Percentiles rank a stretch among this genome's conserved stretches.
Conservation (phyloP, 352 stramenopile species). For the Peronospora belbahrii region DNA sequence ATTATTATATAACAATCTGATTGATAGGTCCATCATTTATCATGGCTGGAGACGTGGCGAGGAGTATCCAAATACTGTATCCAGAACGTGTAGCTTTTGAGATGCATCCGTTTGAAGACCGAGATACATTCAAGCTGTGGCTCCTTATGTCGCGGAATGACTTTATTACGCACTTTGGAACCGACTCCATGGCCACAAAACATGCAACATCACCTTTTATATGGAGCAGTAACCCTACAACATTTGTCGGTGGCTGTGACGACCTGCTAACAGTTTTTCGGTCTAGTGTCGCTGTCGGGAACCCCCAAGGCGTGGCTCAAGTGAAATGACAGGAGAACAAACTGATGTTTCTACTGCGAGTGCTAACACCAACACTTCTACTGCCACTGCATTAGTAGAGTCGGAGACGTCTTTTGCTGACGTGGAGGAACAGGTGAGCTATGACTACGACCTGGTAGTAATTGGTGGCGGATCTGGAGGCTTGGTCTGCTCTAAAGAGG, state of each 20-base stretch:
- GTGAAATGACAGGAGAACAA: constrained; percentile 3
- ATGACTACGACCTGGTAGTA: constrained; percentile 81
- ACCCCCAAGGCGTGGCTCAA: constrained; percentile 2
- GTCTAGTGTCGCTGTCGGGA: constrained; percentile 26
- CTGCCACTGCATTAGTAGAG: background rate
- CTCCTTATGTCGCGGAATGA: constrained; percentile 27
- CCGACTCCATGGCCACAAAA: constrained; percentile 30
- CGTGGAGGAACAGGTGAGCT: constrained; percentile 24
- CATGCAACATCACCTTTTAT: constrained; percentile 74
- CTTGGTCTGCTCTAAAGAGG: constrained; percentile 93
- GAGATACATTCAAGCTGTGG: constrained; percentile 55
- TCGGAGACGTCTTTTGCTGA: background rate
- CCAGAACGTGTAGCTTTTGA: constrained; percentile 36
- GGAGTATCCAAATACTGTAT: constrained; percentile 64
- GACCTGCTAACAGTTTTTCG: constrained; percentile 57
- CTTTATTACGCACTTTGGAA: constrained; percentile 33
- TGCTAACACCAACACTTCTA: background rate
- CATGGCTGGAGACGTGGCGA: constrained; percentile 50
- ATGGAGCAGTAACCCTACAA: constrained; percentile 44
- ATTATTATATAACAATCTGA: no score
- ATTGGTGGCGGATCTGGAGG: constrained; percentile 82
- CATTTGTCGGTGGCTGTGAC: constrained; percentile 64
- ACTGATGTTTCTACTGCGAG: background rate
- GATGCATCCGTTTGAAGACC: constrained; percentile 45
- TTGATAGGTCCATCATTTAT: constrained; percentile 39